These are phyloP conservation scores for Nitzschia sp. DNA, from an alignment of 108 stramenopile genomes.

Conservation along the genomic window DNA sequence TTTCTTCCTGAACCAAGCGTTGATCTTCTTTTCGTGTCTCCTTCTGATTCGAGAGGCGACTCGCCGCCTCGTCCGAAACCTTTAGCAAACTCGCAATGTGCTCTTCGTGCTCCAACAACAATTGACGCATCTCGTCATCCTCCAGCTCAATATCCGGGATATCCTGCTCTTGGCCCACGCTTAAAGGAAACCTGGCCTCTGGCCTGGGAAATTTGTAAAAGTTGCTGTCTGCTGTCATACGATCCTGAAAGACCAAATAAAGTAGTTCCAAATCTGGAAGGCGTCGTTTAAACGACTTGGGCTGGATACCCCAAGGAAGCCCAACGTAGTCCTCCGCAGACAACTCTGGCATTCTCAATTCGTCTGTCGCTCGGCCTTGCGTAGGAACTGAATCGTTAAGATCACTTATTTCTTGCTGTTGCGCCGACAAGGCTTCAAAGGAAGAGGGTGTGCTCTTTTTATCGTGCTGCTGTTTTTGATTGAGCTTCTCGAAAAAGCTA, in stretches of 20 bases:
- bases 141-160: neutral
- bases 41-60: neutral
- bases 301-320: constrained; percentile 16
- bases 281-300: neutral
- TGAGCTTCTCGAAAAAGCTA: constrained; percentile 17
- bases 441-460: neutral
- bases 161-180: neutral
- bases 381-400: neutral
- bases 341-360: too few species aligned
- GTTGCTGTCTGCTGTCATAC: neutral
- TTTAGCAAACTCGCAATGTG: neutral
- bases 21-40: neutral
- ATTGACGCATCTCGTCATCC: neutral
- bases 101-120: neutral
- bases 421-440: constrained; percentile 8
- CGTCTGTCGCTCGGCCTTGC: neutral
- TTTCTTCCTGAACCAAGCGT: neutral
- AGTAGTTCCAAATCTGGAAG: constrained; percentile 33
- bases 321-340: constrained; percentile 7
- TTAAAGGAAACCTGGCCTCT: neutral
- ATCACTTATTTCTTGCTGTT: constrained; percentile 4
- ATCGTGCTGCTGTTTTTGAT: neutral
- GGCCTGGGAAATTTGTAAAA: neutral
- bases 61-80: neutral
- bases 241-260: constrained; percentile 18